These are phyloP conservation scores for Botryococcus braunii DNA, from an alignment of 163 green algal species.

Conservation along the genomic window DNA sequence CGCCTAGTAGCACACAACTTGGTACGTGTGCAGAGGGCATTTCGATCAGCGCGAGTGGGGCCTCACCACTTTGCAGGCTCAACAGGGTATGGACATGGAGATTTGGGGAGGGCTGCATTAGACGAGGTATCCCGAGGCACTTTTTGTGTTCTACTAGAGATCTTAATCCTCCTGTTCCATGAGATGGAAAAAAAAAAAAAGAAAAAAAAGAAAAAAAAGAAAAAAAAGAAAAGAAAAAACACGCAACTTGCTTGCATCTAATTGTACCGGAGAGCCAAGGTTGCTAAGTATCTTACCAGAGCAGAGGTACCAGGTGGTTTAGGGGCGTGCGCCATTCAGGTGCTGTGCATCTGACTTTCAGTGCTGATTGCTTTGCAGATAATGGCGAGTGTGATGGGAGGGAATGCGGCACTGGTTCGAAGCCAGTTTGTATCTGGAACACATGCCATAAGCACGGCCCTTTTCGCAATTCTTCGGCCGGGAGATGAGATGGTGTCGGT, in stretches of 20 bases:
- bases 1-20: constrained; percentile 52
- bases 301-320: no score
- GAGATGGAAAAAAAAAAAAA: no score
- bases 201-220: no score
- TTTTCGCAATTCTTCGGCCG: constrained; percentile 76
- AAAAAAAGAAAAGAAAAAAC: no score
- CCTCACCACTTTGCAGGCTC: constrained; percentile 84
- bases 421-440: constrained; percentile 88
- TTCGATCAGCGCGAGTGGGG: constrained; percentile 39
- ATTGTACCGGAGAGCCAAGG: no score
- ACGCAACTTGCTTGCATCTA: no score
- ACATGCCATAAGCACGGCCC: constrained; percentile 77
- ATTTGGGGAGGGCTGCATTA: constrained; percentile 73
- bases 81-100: constrained; percentile 83
- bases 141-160: no score
- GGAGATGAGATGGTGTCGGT: constrained; percentile 82
- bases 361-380: constrained; percentile 34
- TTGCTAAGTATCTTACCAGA: no score
- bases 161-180: no score
- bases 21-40: constrained; percentile 49
- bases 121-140: no score
- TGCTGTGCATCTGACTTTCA: not conserved
- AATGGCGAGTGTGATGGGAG: constrained; percentile 77
- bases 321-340: not conserved
- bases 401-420: constrained; percentile 75